Evolutionary conservation across 345 rosid genomes (phyloP), one percentile per base, ranked within the genome.

Genomic region (Hevea brasiliensis): DNA sequence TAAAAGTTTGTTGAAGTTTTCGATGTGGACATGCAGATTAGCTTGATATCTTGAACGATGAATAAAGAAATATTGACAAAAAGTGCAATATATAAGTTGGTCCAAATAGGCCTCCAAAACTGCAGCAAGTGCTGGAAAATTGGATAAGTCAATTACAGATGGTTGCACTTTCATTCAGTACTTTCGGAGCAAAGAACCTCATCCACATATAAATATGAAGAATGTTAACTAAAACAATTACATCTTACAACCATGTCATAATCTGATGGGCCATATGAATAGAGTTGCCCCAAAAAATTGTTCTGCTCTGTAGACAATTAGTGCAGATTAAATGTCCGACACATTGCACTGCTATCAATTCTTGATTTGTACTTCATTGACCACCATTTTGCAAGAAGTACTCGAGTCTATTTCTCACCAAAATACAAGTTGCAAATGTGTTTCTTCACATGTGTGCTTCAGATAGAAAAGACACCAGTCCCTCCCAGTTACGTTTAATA

Each of bases 401-500:
- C 35, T 42, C 10, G 55, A 61, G 60, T 56, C 47, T 44, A 17
- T 23, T 26, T 48, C 45, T 67, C 50, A 29, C 64, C 13, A 3
- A 51, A 51, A 57, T 13, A 71, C 26, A 29, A 60, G 51, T 15
- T 48, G 26, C 21, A 48, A 37, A 50, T 51, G 72, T 67, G 70
- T 73, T 55, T 61, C 74, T 73, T 61, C 47, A 56, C 9, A 23
- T 65, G 37, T 65, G 37, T 32, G 37, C 2, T 65, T 71, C 45
- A 27, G 24, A 47, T 44, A 65, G 47, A 66, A 63, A 21, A 45
- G 37, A 4, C 2, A 29, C 24, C 54, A 58, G 24, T 68, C 65
- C 58, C 32, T 35, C 73, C 77, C 76, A 68, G 15, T 59, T 76
- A 51, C 79, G 79, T 77, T 77, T 82, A 73, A 91, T 86, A 8